Evolutionary conservation across 139 green algal species (phyloP).

Genomic region (Coccomyxa sp.): DNA sequence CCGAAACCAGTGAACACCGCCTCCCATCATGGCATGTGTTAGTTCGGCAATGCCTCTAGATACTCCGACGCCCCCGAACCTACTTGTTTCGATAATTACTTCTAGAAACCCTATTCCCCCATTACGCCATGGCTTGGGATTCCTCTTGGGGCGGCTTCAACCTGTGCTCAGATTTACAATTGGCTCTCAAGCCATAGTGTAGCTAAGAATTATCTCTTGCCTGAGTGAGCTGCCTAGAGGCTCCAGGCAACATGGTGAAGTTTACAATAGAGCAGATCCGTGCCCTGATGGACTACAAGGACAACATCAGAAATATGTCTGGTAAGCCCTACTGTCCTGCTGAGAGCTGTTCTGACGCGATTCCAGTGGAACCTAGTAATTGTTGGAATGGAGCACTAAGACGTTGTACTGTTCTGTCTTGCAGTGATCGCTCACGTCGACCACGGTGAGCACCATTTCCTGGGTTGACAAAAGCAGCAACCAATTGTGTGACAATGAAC

Average conservation of each 20-base stretch:
- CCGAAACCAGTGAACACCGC: too few species aligned
- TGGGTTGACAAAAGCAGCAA: background rate
- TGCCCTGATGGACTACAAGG: conserved; percentile 82
- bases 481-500: too few species aligned
- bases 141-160: too few species aligned
- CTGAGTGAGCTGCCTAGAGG: conserved; percentile 2
- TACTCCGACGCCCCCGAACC: too few species aligned
- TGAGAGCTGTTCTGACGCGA: background rate
- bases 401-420: background rate
- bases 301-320: conserved; percentile 85
- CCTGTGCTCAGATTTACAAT: too few species aligned
- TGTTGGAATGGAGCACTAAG: background rate
- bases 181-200: too few species aligned
- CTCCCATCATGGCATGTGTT: too few species aligned
- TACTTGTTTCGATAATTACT: too few species aligned
- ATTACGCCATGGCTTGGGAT: too few species aligned
- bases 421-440: conserved; percentile 91
- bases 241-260: conserved; percentile 42
- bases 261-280: conserved; percentile 78
- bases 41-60: too few species aligned
- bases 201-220: background rate
- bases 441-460: conserved; percentile 56
- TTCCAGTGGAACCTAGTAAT: background rate
- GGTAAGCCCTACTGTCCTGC: background rate
- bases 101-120: too few species aligned